Conservation (phyloP, 2,329 filamentous ascomycete genomes). For the Monilinia fructigena region DNA sequence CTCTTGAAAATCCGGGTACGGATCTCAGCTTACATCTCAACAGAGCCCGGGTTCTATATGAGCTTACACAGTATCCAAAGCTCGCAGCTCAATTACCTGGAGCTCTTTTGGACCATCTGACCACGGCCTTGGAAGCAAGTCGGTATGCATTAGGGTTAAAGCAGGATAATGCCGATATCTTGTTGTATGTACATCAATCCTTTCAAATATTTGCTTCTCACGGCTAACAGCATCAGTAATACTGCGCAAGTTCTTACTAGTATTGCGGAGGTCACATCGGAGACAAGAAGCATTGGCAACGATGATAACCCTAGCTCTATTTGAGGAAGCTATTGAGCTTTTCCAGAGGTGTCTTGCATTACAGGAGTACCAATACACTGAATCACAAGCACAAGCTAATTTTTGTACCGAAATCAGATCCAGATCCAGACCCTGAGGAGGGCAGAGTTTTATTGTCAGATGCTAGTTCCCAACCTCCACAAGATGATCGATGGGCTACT, state of each 20-base stretch:
- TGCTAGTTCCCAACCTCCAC: conserved; percentile 17
- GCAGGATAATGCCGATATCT: conserved; percentile 61
- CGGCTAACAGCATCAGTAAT: conserved; percentile 46
- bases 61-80: conserved; percentile 65
- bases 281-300: conserved; percentile 44
- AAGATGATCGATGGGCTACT: conserved; percentile 46
- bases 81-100: conserved; percentile 58
- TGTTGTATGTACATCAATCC: conserved; percentile 49
- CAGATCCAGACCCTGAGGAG: conserved; percentile 43
- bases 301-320: conserved; percentile 47
- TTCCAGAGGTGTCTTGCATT: conserved; percentile 56
- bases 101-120: conserved; percentile 53
- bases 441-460: conserved; percentile 33
- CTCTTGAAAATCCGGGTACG: conserved; percentile 24
- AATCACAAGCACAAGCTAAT: conserved; percentile 43
- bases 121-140: conserved; percentile 62
- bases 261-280: conserved; percentile 58
- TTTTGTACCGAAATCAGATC: conserved; percentile 14
- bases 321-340: conserved; percentile 61
- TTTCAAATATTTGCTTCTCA: conserved; percentile 13
- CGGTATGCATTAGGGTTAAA: conserved; percentile 58
- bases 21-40: conserved; percentile 22
- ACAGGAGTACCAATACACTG: conserved; percentile 50
- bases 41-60: conserved; percentile 67
- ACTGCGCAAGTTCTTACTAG: conserved; percentile 67